phyloP scores from a whole-genome alignment of 2,329 filamentous ascomycete species.

The Paecilomyces variotii region DNA sequence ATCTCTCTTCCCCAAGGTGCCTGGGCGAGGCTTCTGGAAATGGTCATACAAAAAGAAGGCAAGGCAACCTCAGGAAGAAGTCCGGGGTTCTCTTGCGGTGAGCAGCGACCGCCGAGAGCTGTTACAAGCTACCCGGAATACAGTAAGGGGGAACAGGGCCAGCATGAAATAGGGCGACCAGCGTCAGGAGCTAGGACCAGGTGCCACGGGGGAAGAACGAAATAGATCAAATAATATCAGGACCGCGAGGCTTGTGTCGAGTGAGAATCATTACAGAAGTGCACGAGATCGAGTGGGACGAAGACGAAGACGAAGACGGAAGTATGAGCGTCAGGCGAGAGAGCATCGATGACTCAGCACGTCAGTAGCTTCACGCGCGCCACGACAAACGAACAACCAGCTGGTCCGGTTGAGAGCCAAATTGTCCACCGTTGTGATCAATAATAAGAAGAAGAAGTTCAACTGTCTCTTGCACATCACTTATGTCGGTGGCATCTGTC shows the following conservation, averaged over 20 bases:
- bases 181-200: neutral
- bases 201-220: neutral
- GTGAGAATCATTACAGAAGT: neutral
- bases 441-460: neutral
- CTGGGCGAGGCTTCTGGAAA: neutral
- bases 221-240: neutral
- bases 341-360: slow-evolving; percentile 26
- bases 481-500: neutral
- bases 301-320: neutral
- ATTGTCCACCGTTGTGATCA: neutral
- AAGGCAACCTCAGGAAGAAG: neutral
- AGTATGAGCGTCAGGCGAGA: slow-evolving; percentile 18
- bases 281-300: neutral
- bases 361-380: neutral
- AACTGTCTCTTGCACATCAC: neutral
- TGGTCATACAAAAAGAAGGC: neutral
- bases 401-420: neutral
- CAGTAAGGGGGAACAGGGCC: neutral
- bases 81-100: neutral
- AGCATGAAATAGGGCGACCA: neutral
- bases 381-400: neutral
- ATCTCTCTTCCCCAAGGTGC: neutral
- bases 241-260: neutral
- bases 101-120: neutral
- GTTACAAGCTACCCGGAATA: neutral